Evolutionary conservation across 352 stramenopile species (phyloP).

Genomic region (Peronospora farinosa): DNA sequence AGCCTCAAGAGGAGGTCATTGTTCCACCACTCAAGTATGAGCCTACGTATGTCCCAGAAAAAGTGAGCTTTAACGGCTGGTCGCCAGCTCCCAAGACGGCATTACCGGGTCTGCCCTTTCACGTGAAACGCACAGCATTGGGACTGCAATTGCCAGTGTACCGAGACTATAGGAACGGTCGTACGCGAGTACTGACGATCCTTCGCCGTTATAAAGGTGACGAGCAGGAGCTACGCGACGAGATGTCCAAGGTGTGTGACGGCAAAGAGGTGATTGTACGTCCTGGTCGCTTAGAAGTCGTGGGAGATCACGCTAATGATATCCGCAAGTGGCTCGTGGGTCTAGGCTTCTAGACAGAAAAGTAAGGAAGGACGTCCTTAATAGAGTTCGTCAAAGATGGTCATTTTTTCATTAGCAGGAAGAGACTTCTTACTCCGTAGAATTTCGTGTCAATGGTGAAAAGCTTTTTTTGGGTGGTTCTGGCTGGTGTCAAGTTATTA

Average conservation of each 20-base stretch:
- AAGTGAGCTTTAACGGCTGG: slow-evolving; percentile 87
- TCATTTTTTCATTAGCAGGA: slow-evolving; percentile 3
- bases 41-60: slow-evolving; percentile 71
- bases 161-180: slow-evolving; percentile 79
- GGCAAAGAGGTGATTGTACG: slow-evolving; percentile 65
- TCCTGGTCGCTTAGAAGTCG: slow-evolving; percentile 71
- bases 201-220: slow-evolving; percentile 76
- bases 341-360: slow-evolving; percentile 62
- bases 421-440: slow-evolving; percentile 9
- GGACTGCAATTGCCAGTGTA: slow-evolving; percentile 82
- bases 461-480: too few species aligned
- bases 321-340: slow-evolving; percentile 82
- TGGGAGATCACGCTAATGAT: slow-evolving; percentile 59
- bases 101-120: slow-evolving; percentile 59
- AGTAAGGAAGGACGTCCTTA: slow-evolving; percentile 1
- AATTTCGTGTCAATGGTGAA: slow-evolving; percentile 6
- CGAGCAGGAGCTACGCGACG: slow-evolving; percentile 61
- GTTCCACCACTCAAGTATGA: slow-evolving; percentile 78
- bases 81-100: slow-evolving; percentile 63
- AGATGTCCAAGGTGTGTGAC: slow-evolving; percentile 83
- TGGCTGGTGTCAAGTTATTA: slow-evolving; percentile 14
- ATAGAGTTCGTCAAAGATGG: slow-evolving; percentile 8
- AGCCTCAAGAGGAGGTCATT: slow-evolving; percentile 43
- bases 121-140: slow-evolving; percentile 74
- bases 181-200: slow-evolving; percentile 83